Evolutionary conservation across 2,329 filamentous ascomycete species (phyloP), one percentile per base, ranked within the genome.

Genomic region (Coniochaeta ligniaria): DNA sequence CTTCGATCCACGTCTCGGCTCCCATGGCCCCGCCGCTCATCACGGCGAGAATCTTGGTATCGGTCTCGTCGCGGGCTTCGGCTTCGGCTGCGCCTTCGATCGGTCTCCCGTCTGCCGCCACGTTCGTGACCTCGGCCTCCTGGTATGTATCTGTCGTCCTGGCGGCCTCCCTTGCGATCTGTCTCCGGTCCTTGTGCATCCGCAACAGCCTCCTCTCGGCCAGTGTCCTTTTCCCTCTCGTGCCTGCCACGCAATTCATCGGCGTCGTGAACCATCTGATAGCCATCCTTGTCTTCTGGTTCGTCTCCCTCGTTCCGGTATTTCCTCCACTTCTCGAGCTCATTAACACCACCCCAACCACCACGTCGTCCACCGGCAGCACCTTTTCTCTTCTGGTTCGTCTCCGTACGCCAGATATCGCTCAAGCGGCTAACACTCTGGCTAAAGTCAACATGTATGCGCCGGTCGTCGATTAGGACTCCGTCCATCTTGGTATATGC

Each of bases 401-500:
- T 92, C 47, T 88, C 88, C 62, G 86, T 89, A 63, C 95, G 84
- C 95, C 95, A 99, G 17, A 88, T 87, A 64, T 96, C 91, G 54
- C 92, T 95, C 8, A 99, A 77, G 71, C 92, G 94, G 63, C 87
- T 84, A 63, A 93, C 95, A 71, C 92, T 96, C 77, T 99, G 95
- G 12, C 93, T 97, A 75, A 99, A 99, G 76, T 99, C 95, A 60
- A 99, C 95, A 71, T 99, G 95, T 64, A 99, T 99, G 47, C 95
- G 88, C 65, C 96, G 91, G 68, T 99, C 95, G 69, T 99, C 95
- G 65, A 99, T 98, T 60, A 99, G 78, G 1, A 98, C 94, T 2
- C 89, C 92, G 73, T 99, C 92, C 95, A 99, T 99, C 77, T 99
- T 99, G 78, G 96, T 95, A 71, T 97, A 99, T 2, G 95, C 95